A percentile compares a stretch with the other conserved stretches of the same genome.
These are phyloP conservation scores for Tripidium arundinaceum DNA, from an alignment of 202 grass and related monocot genomes.

Conservation along the genomic window DNA sequence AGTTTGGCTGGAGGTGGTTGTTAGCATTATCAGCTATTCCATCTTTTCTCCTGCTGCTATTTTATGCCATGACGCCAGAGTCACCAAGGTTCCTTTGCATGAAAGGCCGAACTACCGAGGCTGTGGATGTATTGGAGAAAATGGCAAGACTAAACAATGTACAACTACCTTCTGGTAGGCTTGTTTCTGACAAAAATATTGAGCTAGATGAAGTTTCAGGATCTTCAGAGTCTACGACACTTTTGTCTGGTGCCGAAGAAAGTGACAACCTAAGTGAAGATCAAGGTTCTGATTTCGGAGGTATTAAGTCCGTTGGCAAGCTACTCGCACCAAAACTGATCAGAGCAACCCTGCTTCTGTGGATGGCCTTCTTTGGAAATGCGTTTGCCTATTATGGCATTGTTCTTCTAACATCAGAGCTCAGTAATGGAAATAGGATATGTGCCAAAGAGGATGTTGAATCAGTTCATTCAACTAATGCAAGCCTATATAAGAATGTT, in stretches of 20 bases:
- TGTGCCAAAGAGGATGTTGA: slow-evolving; percentile 64
- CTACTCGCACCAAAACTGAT: slow-evolving; percentile 68
- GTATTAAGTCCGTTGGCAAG: slow-evolving; percentile 47
- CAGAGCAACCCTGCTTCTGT: slow-evolving; percentile 86
- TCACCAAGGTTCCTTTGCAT: slow-evolving; percentile 90
- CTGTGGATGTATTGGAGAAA: slow-evolving; percentile 63
- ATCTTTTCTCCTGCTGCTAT: slow-evolving; percentile 79
- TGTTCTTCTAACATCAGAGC: slow-evolving; percentile 88
- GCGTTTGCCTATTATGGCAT: slow-evolving; percentile 98
- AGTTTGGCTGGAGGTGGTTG: slow-evolving; percentile 91
- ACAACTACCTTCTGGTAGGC: slow-evolving; percentile 57
- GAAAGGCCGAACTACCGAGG: slow-evolving; percentile 58
- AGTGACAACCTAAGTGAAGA: slow-evolving; percentile 29
- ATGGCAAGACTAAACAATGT: slow-evolving; percentile 71
- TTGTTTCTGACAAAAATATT: slow-evolving; percentile 73
- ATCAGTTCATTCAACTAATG: slow-evolving; percentile 52
- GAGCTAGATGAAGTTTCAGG: slow-evolving; percentile 65
- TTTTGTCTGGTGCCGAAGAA: slow-evolving; percentile 48
- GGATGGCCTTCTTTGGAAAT: slow-evolving; percentile 97
- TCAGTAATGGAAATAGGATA: slow-evolving; percentile 81
- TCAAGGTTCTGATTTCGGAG: slow-evolving; percentile 46
- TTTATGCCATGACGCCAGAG: slow-evolving; percentile 75
- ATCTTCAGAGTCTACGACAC: slow-evolving; percentile 55
- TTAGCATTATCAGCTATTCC: slow-evolving; percentile 71
- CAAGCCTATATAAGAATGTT: slow-evolving; percentile 81